phyloP scores from a whole-genome alignment of 306 rosid genomes.

The Acacia crassicarpa region DNA sequence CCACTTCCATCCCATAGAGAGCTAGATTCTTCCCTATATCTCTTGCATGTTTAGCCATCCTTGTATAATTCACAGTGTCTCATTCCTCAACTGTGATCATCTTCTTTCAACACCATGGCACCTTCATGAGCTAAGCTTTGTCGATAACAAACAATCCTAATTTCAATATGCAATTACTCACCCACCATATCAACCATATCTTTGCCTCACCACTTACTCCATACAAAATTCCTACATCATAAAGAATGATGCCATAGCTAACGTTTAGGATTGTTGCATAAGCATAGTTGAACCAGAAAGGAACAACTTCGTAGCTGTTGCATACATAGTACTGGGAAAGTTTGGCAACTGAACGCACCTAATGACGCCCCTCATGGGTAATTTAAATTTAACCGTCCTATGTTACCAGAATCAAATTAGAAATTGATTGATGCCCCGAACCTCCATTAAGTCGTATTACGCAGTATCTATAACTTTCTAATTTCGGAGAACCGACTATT shows the following conservation, averaged over 20 bases:
- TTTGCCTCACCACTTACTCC: neutral
- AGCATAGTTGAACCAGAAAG: neutral
- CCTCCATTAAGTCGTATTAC: neutral
- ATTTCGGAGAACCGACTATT: conserved; percentile 14
- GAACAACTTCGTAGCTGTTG: neutral
- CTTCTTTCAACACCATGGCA: conserved; percentile 6
- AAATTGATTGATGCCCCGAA: conserved; percentile 1
- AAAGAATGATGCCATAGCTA: conserved; percentile 3
- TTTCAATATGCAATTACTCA: neutral
- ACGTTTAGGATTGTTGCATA: conserved; percentile 4
- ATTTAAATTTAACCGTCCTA: conserved; percentile 1
- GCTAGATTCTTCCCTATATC: conserved; percentile 11
- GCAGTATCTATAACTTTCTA: conserved; percentile 9
- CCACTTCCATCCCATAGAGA: conserved; percentile 1
- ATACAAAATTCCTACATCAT: neutral
- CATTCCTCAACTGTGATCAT: neutral
- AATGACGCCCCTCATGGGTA: neutral
- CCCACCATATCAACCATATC: conserved; percentile 12
- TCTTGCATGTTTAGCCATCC: neutral
- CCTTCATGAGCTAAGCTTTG: neutral
- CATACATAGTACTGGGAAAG: neutral
- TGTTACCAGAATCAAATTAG: conserved; percentile 3
- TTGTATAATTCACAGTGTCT: conserved; percentile 9
- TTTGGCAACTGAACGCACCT: neutral
- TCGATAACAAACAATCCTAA: neutral